These are phyloP conservation scores for Rutstroemia sp. DNA, from an alignment of 2,329 filamentous ascomycete genomes.

Conservation along the genomic window DNA sequence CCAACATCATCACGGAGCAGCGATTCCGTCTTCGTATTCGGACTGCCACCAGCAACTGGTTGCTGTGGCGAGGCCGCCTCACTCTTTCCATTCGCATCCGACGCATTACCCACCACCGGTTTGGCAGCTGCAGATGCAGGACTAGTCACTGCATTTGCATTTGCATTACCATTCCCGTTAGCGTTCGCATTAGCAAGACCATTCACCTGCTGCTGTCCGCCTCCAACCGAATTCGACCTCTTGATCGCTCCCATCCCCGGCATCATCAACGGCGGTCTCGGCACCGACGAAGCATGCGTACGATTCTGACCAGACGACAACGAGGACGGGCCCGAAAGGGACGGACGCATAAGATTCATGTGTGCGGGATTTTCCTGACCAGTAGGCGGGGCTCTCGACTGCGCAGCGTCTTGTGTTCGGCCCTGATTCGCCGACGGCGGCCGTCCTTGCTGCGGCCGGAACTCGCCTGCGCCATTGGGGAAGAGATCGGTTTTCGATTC, in stretches of 20 bases:
- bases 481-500: not conserved
- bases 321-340: conserved; percentile 16
- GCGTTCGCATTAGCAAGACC: too few species aligned
- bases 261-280: conserved; percentile 27
- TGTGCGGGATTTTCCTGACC: conserved; percentile 14
- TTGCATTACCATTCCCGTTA: too few species aligned
- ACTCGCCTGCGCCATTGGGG: not conserved
- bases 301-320: conserved; percentile 16
- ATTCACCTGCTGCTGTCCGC: too few species aligned
- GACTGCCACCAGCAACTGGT: too few species aligned
- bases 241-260: not conserved
- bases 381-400: conserved; percentile 11
- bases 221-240: too few species aligned
- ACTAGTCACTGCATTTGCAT: too few species aligned
- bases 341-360: conserved; percentile 19
- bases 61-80: too few species aligned
- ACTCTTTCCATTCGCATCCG: too few species aligned
- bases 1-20: too few species aligned
- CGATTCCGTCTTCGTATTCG: too few species aligned
- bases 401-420: conserved; percentile 14
- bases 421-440: conserved; percentile 17
- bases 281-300: conserved; percentile 16
- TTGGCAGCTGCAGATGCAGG: too few species aligned
- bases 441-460: conserved; percentile 12
- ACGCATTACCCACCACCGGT: too few species aligned